Evolutionary conservation across 1,284 basidiomycete genomes (phyloP).

Genomic region (Macrocybe sp.): DNA sequence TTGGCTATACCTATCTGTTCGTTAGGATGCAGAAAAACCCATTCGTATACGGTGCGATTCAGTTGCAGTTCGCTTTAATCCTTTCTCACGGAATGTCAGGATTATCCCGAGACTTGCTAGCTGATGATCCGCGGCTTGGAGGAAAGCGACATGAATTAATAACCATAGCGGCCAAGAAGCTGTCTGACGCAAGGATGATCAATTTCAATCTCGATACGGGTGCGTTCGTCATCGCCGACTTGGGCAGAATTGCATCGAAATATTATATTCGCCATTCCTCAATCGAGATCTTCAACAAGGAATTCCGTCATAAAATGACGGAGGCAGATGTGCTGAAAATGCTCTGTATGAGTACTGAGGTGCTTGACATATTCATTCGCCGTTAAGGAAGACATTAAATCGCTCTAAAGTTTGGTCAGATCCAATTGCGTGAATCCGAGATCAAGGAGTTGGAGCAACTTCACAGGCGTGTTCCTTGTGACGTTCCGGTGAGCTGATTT

Average conservation of each 20-base stretch:
- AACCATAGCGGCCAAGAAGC: conserved; percentile 61
- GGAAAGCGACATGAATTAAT: conserved; percentile 75
- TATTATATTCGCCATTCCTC: conserved; percentile 92
- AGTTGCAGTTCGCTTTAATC: neutral
- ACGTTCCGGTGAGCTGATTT: conserved; percentile 56
- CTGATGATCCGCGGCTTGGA: conserved; percentile 77
- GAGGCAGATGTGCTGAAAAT: conserved; percentile 91
- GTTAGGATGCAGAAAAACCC: conserved; percentile 96
- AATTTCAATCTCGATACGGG: conserved; percentile 62
- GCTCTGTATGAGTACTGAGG: conserved; percentile 90
- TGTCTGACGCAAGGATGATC: conserved; percentile 85
- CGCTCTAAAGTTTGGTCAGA: conserved; percentile 81
- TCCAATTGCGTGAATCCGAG: conserved; percentile 91
- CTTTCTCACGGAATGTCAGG: conserved; percentile 37
- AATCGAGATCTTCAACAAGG: conserved; percentile 85
- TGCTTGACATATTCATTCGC: conserved; percentile 21
- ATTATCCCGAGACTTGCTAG: conserved; percentile 70
- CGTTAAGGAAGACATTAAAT: conserved; percentile 1
- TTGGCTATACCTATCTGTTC: conserved; percentile 96
- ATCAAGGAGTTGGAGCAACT: conserved; percentile 78
- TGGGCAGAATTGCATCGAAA: conserved; percentile 93
- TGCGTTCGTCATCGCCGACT: conserved; percentile 74
- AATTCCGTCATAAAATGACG: conserved; percentile 83
- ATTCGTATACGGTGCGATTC: conserved; percentile 72
- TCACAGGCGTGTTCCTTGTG: conserved; percentile 70